These are phyloP conservation scores for Phlebiopsis gigantea DNA, from an alignment of 768 basidiomycete species.

Conservation along the genomic window DNA sequence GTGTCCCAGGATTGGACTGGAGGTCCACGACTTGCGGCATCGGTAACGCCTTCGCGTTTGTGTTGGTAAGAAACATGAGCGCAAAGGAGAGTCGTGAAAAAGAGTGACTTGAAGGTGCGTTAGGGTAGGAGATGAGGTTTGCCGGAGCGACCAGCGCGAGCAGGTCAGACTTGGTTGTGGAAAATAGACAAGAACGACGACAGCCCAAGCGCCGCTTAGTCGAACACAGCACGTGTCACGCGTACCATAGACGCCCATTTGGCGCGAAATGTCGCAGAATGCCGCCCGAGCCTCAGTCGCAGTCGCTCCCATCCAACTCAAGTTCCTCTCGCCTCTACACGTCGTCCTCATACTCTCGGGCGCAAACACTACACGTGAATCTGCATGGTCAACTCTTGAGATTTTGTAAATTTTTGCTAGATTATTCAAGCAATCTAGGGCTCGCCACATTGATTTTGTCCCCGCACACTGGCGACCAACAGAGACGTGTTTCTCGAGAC, in stretches of 20 bases:
- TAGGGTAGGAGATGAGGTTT: neutral
- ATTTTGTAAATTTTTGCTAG: neutral
- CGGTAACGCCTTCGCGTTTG: neutral
- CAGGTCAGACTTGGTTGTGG: slow-evolving; percentile 1
- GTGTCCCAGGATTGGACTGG: neutral
- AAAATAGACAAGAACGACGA: neutral
- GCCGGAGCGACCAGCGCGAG: slow-evolving; percentile 12
- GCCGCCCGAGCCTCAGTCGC: neutral
- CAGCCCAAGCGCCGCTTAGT: neutral
- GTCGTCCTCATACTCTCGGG: neutral
- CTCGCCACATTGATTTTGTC: neutral
- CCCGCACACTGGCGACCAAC: neutral
- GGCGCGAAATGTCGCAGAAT: neutral
- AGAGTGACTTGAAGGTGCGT: slow-evolving; percentile 6
- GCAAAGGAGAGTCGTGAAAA: slow-evolving; percentile 15
- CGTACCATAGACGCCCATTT: slow-evolving; percentile 7
- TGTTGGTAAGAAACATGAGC: slow-evolving; percentile 1
- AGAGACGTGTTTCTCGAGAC: slow-evolving; percentile 1
- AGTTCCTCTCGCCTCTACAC: neutral
- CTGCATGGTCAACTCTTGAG: neutral
- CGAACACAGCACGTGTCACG: slow-evolving; percentile 8
- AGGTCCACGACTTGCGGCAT: neutral
- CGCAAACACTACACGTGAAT: neutral
- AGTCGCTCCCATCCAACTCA: neutral
- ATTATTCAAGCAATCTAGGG: neutral